Evolutionary conservation across 768 basidiomycete genomes (phyloP).

Genomic region (Leccinum sublutescens): DNA sequence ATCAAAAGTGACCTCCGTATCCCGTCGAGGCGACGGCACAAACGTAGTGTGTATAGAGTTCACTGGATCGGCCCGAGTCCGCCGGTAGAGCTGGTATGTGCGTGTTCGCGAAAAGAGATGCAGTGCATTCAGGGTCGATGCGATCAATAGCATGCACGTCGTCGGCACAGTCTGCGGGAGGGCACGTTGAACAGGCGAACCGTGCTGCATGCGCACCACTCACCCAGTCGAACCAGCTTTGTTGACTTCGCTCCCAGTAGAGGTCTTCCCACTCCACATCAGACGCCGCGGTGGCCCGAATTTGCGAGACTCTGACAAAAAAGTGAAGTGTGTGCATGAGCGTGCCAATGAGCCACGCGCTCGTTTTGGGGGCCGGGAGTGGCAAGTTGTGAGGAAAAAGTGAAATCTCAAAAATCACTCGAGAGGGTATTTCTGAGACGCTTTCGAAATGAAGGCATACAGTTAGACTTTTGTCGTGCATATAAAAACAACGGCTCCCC

Average conservation of each 20-base stretch:
- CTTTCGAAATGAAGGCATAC: slow-evolving; percentile 33
- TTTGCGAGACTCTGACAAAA: slow-evolving; percentile 57
- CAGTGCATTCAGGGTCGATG: slow-evolving; percentile 57
- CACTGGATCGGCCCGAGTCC: slow-evolving; percentile 53
- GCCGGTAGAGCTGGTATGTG: slow-evolving; percentile 65
- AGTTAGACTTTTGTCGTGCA: slow-evolving; percentile 15
- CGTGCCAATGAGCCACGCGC: slow-evolving; percentile 64
- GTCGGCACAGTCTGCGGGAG: slow-evolving; percentile 59
- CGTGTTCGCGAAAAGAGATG: slow-evolving; percentile 70
- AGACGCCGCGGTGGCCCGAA: slow-evolving; percentile 56
- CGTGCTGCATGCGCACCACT: slow-evolving; percentile 21
- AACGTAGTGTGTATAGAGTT: slow-evolving; percentile 70
- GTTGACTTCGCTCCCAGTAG: slow-evolving; percentile 61
- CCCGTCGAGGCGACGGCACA: slow-evolving; percentile 44
- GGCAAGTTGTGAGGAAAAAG: slow-evolving; percentile 82
- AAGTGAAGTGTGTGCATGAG: slow-evolving; percentile 68
- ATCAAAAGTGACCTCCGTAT: slow-evolving; percentile 14
- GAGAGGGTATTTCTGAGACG: slow-evolving; percentile 63
- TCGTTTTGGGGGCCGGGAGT: slow-evolving; percentile 62
- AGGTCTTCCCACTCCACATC: slow-evolving; percentile 80
- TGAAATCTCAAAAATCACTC: slow-evolving; percentile 74
- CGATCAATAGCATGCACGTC: slow-evolving; percentile 52
- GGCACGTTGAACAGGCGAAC: slow-evolving; percentile 11
- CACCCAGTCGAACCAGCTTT: slow-evolving; percentile 83
- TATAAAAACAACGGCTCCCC: slow-evolving; percentile 6